These are phyloP conservation scores for Volutella citrinella DNA, from an alignment of 2,329 filamentous ascomycete species.

Conservation along the genomic window DNA sequence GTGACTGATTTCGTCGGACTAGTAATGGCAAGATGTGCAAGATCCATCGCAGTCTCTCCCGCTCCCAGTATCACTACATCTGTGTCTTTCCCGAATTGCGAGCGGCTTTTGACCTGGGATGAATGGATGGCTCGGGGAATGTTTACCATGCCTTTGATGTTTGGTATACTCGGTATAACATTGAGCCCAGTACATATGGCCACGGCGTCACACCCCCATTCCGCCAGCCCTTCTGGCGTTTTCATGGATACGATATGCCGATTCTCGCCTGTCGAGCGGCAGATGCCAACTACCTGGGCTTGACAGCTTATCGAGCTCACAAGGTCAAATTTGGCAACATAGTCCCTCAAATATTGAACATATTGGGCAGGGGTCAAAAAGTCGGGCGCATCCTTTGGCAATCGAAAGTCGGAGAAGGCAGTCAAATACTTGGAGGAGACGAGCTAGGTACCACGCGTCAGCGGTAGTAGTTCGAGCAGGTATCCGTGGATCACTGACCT, in stretches of 20 bases:
- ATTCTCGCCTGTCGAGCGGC: slow-evolving; percentile 7
- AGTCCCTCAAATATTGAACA: slow-evolving; percentile 40
- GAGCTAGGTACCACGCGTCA: slow-evolving; percentile 25
- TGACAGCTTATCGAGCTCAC: slow-evolving; percentile 34
- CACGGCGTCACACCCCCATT: slow-evolving; percentile 42
- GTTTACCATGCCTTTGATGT: slow-evolving; percentile 36
- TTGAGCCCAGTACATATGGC: slow-evolving; percentile 45
- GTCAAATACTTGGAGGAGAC: slow-evolving; percentile 50
- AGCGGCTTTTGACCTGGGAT: slow-evolving; percentile 38
- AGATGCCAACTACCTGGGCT: slow-evolving; percentile 28
- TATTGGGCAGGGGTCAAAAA: slow-evolving; percentile 41
- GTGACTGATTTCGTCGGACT: slow-evolving; percentile 39
- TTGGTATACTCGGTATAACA: slow-evolving; percentile 37
- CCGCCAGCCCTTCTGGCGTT: slow-evolving; percentile 1
- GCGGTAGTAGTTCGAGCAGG: neutral
- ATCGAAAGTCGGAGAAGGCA: slow-evolving; percentile 47
- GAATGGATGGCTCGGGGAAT: slow-evolving; percentile 40
- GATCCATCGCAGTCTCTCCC: slow-evolving; percentile 45
- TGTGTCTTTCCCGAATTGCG: slow-evolving; percentile 37
- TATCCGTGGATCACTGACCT: slow-evolving; percentile 24
- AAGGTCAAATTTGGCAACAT: slow-evolving; percentile 37
- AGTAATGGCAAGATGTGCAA: slow-evolving; percentile 43
- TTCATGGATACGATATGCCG: slow-evolving; percentile 14
- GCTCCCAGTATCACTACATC: slow-evolving; percentile 42
- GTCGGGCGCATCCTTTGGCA: slow-evolving; percentile 39